Base-by-base conservation (phyloP, 2,329 filamentous ascomycete species). In the Akanthomyces muscarius region DNA sequence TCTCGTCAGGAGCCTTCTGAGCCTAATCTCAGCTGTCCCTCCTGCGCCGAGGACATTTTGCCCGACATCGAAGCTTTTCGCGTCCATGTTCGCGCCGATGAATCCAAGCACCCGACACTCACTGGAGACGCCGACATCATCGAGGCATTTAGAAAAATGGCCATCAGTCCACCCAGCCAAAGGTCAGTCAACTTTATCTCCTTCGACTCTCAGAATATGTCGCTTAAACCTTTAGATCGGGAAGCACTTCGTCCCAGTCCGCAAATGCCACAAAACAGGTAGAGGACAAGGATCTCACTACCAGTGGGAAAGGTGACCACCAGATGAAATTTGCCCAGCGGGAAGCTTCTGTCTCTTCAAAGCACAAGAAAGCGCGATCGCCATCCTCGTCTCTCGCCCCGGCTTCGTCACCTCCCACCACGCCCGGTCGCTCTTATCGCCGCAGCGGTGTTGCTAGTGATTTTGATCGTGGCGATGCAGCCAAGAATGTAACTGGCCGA, bases 331-430 rank as follows among this genome's bases (percentile, higher is more conserved):
- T 63, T 56, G 2, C 69, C 65, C 25, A 66, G 28, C 42, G 28
- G 66, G 10, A 68, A n/a, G 5, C 33, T 33, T 50, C 42, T 30
- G n/a, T 42, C 18, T 30, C 60, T 41, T 28, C 36, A 8, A 59
- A 14, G 28, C 45, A 61, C 42, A 71, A 70, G 60, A 74, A 74
- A 59, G 55, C 68, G 8, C 70, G 70, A 28, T 73, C 73, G 1
- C 72, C 73, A 23, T 67, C 71, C 4, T 61, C 69, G 3, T 66
- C 70, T 21, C 54, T 65, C 5, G 64, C 65, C 30, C 65, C 65
- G 38, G 67, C 57, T 28, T 64, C 66, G 0, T 68, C 71, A 0
- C 66, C 69, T 41, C 63, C 69, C 5, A 69, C 66, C 4, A 42
- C 55, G 13, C 56, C 62, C 7, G 23, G 50, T n/a, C 47, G 55